A percentile compares a stretch with the other conserved stretches of the same genome.
Conservation (phyloP, 805 yeast species). For the Cyberlindnera euphorbiiphila region DNA sequence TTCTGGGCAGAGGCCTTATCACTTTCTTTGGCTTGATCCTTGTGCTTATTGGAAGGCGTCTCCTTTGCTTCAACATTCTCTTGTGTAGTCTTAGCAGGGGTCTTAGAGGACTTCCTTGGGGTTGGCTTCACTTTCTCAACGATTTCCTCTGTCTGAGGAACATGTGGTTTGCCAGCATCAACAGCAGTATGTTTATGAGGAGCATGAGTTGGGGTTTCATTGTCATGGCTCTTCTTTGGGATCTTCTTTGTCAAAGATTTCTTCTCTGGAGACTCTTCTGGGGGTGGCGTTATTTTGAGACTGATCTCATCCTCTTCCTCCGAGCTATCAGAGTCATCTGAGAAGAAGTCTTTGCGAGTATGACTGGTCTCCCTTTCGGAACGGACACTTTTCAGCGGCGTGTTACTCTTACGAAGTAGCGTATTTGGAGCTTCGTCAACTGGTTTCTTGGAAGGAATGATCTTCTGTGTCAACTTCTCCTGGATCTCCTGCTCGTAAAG, state of each 20-base stretch:
- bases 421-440: slow-evolving; percentile 7
- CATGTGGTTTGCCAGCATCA: not conserved
- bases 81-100: not conserved
- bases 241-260: not conserved
- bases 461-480: slow-evolving; percentile 24
- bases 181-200: not conserved
- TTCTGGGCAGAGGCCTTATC: too few species aligned
- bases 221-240: too few species aligned
- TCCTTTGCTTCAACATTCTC: not conserved
- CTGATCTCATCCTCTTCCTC: slow-evolving; percentile 4
- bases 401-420: slow-evolving; percentile 1
- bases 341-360: slow-evolving; percentile 12
- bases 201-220: not conserved
- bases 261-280: not conserved
- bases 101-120: not conserved
- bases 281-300: too few species aligned
- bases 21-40: too few species aligned
- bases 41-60: too few species aligned
- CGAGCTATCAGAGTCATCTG: slow-evolving; percentile 10
- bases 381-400: slow-evolving; percentile 7
- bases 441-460: slow-evolving; percentile 21
- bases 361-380: slow-evolving; percentile 2
- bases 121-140: not conserved
- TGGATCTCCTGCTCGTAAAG: slow-evolving; percentile 35
- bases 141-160: not conserved